A percentile compares a stretch with the other conserved stretches of the same genome.
Evolutionary conservation across 805 yeast species (phyloP).

Genomic region (Ogataea populi-albae): DNA sequence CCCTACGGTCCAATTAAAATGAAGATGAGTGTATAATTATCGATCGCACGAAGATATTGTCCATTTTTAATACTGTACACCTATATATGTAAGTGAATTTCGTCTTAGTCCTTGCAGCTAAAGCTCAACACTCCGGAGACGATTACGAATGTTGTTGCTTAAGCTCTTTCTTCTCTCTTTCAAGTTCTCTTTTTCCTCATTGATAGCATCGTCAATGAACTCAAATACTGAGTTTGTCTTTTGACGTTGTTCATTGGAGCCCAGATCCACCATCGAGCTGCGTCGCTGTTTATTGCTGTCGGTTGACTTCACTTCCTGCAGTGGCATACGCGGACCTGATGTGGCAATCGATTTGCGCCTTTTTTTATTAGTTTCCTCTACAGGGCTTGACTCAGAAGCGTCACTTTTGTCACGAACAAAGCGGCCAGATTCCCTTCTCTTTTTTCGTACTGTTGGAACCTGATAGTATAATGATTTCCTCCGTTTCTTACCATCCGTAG

Average conservation of each 20-base stretch:
- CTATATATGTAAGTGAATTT: conserved; percentile 5
- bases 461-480: conserved; percentile 63
- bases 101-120: conserved; percentile 4
- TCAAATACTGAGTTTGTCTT: conserved; percentile 16
- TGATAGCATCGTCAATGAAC: conserved; percentile 11
- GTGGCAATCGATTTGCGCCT: conserved; percentile 6
- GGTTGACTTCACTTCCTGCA: conserved; percentile 10
- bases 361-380: conserved; percentile 2
- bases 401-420: conserved; percentile 33
- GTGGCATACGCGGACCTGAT: conserved; percentile 7
- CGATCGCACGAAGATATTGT: conserved; percentile 1
- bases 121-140: conserved; percentile 14
- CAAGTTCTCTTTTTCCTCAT: conserved; percentile 15
- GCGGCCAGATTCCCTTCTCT: conserved; percentile 60
- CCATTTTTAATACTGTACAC: neutral
- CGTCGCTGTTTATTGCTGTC: conserved; percentile 11
- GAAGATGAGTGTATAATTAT: conserved; percentile 91
- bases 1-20: conserved; percentile 84
- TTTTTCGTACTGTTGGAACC: conserved; percentile 62
- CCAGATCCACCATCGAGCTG: conserved; percentile 7
- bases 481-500: conserved; percentile 36
- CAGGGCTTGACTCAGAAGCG: conserved; percentile 5
- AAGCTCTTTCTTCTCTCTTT: conserved; percentile 13
- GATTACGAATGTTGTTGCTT: conserved; percentile 9
- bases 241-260: conserved; percentile 4